Base-by-base conservation (phyloP, 192 early-diverging fungal genomes). In the Endogone sp. region DNA sequence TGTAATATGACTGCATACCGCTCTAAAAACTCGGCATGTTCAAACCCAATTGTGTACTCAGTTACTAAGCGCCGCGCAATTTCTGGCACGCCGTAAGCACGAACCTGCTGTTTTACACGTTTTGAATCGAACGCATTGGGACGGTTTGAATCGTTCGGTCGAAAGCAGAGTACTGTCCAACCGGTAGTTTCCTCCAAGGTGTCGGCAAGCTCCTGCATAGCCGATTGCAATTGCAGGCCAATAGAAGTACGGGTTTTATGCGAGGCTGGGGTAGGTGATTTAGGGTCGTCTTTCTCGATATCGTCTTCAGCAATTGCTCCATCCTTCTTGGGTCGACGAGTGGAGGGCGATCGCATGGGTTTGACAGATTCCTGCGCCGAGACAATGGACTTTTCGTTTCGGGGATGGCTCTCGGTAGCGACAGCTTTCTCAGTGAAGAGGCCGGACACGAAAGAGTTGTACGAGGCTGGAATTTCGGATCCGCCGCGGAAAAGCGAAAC, bases 381-480 rank as follows among this genome's bases (percentile, higher is more conserved):
- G 28, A 95, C 87, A 65, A 95, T 90, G 26, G 90, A 87, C 67
- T 86, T 89, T 68, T 85, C 82, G 69, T 90, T 84, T 13, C 87
- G 84, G n/a, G 93, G 94, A 75, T 96, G 94, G 29, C 87, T 86
- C 75, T 94, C 90, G 11, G 89, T 91, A 44, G 87, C 82, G 23
- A 96, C 77, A 32, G 81, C 81, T 32, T 82, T 82, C 56, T 92
- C 90, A 20, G 87, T 85, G 69, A 96, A 93, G 55, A 96, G 70
- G 29, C 88, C 86, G 10, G 85, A 81, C 54, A 93, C 80, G 70
- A 96, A 95, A 2, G 84, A 78, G 68, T 93, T 92, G 63, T 77
- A 80, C 11, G 91, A 88, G 4, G 84, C 75, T 4, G 85, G 76
- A 2, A 75, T 85, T n/a, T 85, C 89, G 11, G 74, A 78, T n/a